Conservation (phyloP, 148 eudicot genomes). For the Fagopyrum tataricum region DNA sequence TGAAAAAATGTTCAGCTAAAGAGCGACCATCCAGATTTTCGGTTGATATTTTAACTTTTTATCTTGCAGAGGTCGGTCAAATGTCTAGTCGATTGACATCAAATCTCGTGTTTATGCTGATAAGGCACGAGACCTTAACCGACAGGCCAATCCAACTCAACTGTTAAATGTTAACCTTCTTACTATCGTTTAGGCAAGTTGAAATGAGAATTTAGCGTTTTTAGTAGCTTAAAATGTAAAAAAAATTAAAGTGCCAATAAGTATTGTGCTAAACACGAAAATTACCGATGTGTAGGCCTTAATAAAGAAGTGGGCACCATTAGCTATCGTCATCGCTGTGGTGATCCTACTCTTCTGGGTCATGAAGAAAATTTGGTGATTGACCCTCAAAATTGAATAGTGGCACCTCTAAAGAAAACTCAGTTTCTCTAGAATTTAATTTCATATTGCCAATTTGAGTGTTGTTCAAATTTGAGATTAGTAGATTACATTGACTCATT, state of each 20-base stretch:
- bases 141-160: constrained; percentile 57
- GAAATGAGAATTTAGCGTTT: not conserved
- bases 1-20: not conserved
- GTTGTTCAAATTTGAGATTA: too few relatives aligned
- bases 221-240: not conserved
- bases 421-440: too few relatives aligned
- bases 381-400: too few relatives aligned
- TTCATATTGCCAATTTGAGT: too few relatives aligned
- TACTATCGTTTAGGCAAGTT: not conserved
- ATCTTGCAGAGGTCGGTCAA: constrained; percentile 92
- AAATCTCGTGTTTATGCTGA: constrained; percentile 93
- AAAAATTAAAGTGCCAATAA: not conserved
- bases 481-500: too few relatives aligned
- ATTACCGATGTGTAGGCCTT: constrained; percentile 33
- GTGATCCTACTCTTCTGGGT: constrained; percentile 59
- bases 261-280: not conserved
- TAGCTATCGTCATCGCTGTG: constrained; percentile 56
- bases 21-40: not conserved
- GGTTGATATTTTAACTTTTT: not conserved
- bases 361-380: constrained; percentile 31
- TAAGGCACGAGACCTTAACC: constrained; percentile 83
- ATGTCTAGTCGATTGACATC: constrained; percentile 96
- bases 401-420: too few relatives aligned
- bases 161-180: not conserved
- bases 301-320: constrained; percentile 67